Percentiles rank a stretch among this genome's conserved stretches.
Conservation (phyloP, 192 early-diverging fungal species). For the Backusella psychrophila region DNA sequence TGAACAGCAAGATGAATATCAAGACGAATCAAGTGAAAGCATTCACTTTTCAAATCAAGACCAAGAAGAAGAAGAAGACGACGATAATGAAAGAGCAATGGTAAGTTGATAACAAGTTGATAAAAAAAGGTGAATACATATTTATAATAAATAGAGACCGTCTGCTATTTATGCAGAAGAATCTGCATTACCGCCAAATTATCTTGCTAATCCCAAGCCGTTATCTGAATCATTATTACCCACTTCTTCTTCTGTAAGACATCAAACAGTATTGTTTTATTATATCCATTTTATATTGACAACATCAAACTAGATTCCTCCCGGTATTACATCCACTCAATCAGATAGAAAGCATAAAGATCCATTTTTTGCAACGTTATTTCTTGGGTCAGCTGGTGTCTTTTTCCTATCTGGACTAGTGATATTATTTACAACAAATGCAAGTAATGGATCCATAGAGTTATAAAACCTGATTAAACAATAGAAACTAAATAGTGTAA, state of each 20-base stretch:
- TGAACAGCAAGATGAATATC: conserved; percentile 19
- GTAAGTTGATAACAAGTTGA: not conserved
- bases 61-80: conserved; percentile 18
- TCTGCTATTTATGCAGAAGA: conserved; percentile 54
- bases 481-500: not conserved
- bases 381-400: conserved; percentile 28
- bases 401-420: conserved; percentile 44
- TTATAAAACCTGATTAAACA: no score
- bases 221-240: conserved; percentile 49
- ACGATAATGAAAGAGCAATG: not conserved
- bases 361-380: conserved; percentile 45
- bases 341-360: conserved; percentile 49
- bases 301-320: conserved; percentile 23
- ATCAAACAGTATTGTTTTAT: not conserved
- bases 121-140: not conserved
- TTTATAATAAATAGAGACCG: conserved; percentile 38
- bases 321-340: conserved; percentile 41
- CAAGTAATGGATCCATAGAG: conserved; percentile 20
- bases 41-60: conserved; percentile 2
- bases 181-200: conserved; percentile 33
- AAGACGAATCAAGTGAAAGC: not conserved
- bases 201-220: conserved; percentile 32
- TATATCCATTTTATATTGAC: not conserved
- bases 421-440: conserved; percentile 50
- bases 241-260: conserved; percentile 41